A percentile compares a stretch with the other conserved stretches of the same genome.
These are phyloP conservation scores for Scytalidium lignicola DNA, from an alignment of 2,329 filamentous ascomycete species.

Conservation along the genomic window DNA sequence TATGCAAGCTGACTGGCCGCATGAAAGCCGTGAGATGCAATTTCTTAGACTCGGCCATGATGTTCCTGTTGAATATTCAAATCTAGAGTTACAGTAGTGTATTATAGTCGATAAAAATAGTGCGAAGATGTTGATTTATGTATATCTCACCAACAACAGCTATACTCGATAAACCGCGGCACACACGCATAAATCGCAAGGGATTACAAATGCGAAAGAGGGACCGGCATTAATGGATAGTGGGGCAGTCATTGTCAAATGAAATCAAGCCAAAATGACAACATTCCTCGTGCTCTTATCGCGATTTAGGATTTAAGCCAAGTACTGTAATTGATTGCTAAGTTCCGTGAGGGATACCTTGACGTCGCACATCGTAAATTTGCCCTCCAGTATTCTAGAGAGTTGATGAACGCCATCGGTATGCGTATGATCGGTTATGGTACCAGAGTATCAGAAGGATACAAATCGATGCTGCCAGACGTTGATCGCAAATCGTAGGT, in stretches of 20 bases:
- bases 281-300: not conserved
- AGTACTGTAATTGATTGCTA: too few species aligned
- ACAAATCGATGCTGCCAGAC: too few species aligned
- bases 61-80: not conserved
- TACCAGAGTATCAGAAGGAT: too few species aligned
- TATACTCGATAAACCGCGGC: not conserved
- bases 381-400: too few species aligned
- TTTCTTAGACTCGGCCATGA: constrained; percentile 16
- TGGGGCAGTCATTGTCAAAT: not conserved
- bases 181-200: too few species aligned
- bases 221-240: not conserved
- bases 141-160: not conserved
- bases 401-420: too few species aligned
- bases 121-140: not conserved
- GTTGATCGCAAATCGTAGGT: too few species aligned
- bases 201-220: not conserved
- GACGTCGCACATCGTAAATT: too few species aligned
- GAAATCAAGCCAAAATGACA: not conserved
- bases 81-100: not conserved
- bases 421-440: too few species aligned
- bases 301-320: not conserved
- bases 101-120: not conserved
- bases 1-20: constrained; percentile 37
- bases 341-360: too few species aligned
- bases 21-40: constrained; percentile 55